Percentiles rank a stretch among this genome's conserved stretches.
Evolutionary conservation across 805 yeast genomes (phyloP).

Genomic region (Candida golubevii): DNA sequence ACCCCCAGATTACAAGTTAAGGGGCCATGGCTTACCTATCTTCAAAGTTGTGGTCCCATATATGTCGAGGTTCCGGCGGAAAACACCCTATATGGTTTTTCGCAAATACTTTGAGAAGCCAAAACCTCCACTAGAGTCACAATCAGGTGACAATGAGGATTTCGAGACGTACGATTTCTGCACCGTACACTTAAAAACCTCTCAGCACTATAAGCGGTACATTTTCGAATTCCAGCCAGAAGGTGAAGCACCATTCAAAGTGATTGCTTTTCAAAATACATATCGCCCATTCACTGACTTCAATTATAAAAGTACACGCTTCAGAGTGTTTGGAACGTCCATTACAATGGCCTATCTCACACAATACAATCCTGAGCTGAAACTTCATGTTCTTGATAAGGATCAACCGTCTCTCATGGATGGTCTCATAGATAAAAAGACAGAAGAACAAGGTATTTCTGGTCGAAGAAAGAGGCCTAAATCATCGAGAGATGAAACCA

Average conservation of each 20-base stretch:
- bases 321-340: conserved; percentile 36
- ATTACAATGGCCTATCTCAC: conserved; percentile 27
- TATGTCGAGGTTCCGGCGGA: conserved; percentile 32
- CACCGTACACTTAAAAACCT: conserved; percentile 27
- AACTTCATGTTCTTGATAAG: conserved; percentile 31
- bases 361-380: conserved; percentile 30
- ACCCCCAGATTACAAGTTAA: conserved; percentile 27
- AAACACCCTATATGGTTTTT: conserved; percentile 32
- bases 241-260: conserved; percentile 20
- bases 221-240: conserved; percentile 25
- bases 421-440: conserved; percentile 26
- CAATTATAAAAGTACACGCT: conserved; percentile 31
- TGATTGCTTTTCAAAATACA: conserved; percentile 33
- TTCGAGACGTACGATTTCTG: conserved; percentile 35
- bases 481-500: not conserved
- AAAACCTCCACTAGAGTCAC: conserved; percentile 15
- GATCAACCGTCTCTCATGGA: conserved; percentile 36
- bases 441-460: not conserved
- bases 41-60: conserved; percentile 35
- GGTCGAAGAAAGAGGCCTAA: conserved; percentile 1
- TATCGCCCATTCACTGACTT: conserved; percentile 39
- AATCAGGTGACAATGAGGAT: conserved; percentile 19
- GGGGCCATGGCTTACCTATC: conserved; percentile 36
- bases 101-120: conserved; percentile 31
- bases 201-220: conserved; percentile 25